phyloP scores from a whole-genome alignment of 305 asterid species.

The Ajuga reptans region DNA sequence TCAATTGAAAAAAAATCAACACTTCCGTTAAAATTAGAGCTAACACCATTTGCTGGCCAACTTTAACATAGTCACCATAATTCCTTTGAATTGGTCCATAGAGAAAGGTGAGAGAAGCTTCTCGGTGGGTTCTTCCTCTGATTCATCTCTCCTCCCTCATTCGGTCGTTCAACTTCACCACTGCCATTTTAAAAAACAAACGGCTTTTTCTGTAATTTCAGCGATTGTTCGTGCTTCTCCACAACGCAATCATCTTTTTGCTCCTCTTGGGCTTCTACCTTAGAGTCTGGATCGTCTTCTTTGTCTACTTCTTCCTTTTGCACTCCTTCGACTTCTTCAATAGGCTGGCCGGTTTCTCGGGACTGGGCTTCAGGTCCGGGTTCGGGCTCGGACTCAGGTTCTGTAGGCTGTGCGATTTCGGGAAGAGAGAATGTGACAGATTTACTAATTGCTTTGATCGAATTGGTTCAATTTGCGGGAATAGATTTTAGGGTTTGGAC shows the following conservation, averaged over 20 bases:
- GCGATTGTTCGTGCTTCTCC: constrained; percentile 17
- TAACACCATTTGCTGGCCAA: too few relatives aligned
- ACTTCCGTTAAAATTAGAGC: too few relatives aligned
- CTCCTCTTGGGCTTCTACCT: constrained; percentile 22
- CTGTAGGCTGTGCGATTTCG: constrained; percentile 26
- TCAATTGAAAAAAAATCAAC: too few relatives aligned
- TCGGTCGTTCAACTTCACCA: constrained; percentile 22
- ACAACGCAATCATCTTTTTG: not conserved
- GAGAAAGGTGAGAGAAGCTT: constrained; percentile 77
- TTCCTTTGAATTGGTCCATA: constrained; percentile 67
- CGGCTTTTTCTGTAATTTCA: constrained; percentile 18
- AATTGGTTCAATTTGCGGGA: too few relatives aligned
- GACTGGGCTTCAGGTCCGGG: constrained; percentile 12
- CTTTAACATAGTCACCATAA: too few relatives aligned
- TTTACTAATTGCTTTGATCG: too few relatives aligned
- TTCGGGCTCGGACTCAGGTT: constrained; percentile 16
- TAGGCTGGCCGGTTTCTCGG: constrained; percentile 13
- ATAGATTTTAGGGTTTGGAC: too few relatives aligned
- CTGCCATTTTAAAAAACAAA: constrained; percentile 36
- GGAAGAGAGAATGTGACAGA: too few relatives aligned
- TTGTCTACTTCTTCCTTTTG: not conserved
- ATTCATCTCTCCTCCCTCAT: constrained; percentile 32
- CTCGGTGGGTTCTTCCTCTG: constrained; percentile 69
- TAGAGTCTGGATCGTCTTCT: constrained; percentile 7
- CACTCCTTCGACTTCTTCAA: constrained; percentile 16